These are phyloP conservation scores for Mallotus japonicus DNA, from an alignment of 441 rosid species.

Conservation along the genomic window DNA sequence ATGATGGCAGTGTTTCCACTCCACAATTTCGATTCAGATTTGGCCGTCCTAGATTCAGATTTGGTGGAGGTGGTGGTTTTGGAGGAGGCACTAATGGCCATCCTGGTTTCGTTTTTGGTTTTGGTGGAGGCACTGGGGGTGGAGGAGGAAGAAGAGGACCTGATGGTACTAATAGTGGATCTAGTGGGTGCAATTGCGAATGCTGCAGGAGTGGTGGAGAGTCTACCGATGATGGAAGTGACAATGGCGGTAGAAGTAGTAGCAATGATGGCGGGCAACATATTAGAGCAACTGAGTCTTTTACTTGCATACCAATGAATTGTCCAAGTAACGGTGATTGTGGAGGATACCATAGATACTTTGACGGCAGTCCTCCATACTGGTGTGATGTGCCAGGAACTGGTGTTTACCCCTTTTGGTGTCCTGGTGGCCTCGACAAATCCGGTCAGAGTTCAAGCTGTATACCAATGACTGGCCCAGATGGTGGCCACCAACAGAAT, in stretches of 20 bases:
- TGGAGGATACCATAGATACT: neutral
- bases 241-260: neutral
- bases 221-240: neutral
- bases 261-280: neutral
- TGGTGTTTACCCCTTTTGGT: constrained; percentile 3
- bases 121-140: neutral
- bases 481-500: neutral
- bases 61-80: neutral
- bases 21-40: neutral
- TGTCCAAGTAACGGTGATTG: neutral
- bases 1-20: too few species aligned
- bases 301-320: constrained; percentile 12
- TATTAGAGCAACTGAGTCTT: neutral
- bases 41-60: neutral
- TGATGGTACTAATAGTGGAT: neutral
- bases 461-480: constrained; percentile 11
- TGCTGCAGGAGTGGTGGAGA: neutral
- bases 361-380: constrained; percentile 4
- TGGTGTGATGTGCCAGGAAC: constrained; percentile 1
- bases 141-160: neutral
- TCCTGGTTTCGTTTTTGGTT: neutral
- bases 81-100: neutral
- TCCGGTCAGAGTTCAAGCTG: constrained; percentile 11
- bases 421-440: neutral
- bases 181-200: neutral